phyloP scores from a whole-genome alignment of 257 asterid genomes.

The Nicotiana undulata region DNA sequence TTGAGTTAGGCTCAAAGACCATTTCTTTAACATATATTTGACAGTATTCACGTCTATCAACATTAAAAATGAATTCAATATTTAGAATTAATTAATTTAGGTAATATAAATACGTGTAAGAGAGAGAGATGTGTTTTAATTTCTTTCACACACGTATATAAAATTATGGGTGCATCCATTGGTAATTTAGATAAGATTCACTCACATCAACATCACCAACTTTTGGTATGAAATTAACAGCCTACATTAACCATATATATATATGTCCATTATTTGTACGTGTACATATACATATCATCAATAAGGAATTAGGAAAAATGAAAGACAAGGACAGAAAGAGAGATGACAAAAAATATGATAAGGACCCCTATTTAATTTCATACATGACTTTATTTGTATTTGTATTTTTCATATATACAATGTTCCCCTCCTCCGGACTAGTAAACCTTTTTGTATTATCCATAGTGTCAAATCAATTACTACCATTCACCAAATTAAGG shows the following conservation, averaged over 20 bases:
- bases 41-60: not conserved
- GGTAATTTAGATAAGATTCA: not conserved
- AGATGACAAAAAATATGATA: not conserved
- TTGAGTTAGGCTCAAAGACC: no score
- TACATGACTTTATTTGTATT: not conserved
- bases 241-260: not conserved
- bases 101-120: not conserved
- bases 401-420: not conserved
- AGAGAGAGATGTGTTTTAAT: not conserved
- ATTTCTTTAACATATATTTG: no score
- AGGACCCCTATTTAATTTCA: not conserved
- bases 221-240: not conserved
- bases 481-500: no score
- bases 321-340: not conserved
- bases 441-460: not conserved
- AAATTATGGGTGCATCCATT: slow-evolving; percentile 6
- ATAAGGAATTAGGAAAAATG: not conserved
- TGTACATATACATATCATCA: not conserved
- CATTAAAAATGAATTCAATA: not conserved
- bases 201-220: slow-evolving; percentile 1
- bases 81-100: not conserved
- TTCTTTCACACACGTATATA: not conserved
- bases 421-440: not conserved
- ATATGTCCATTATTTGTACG: not conserved
- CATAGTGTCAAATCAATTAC: not conserved